These are phyloP conservation scores for Fusarium lyarnte DNA, from an alignment of 2,329 filamentous ascomycete genomes.

Conservation along the genomic window DNA sequence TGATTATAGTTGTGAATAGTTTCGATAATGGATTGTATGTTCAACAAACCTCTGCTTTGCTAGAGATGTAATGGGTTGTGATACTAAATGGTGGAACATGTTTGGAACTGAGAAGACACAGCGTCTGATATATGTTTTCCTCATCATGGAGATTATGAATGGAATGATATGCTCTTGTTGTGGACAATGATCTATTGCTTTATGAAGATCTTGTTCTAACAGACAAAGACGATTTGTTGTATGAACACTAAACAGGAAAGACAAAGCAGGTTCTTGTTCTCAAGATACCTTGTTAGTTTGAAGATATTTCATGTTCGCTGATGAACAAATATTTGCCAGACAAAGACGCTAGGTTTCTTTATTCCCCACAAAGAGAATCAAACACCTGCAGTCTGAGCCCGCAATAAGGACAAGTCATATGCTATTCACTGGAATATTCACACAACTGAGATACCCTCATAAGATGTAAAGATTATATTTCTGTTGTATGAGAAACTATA, in stretches of 20 bases:
- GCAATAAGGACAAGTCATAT: too few relatives aligned
- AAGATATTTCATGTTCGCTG: neutral
- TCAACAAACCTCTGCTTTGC: neutral
- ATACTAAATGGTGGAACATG: neutral
- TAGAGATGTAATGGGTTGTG: neutral
- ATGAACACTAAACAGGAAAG: neutral
- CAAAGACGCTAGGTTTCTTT: neutral
- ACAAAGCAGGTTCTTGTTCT: neutral
- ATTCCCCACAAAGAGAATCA: neutral
- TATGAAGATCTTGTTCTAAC: neutral
- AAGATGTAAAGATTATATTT: neutral
- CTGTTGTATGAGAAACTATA: neutral
- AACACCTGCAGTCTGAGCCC: neutral
- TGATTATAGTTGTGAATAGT: slow-evolving; percentile 4
- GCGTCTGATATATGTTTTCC: slow-evolving; percentile 5
- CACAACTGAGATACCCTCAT: neutral
- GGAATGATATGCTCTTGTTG: neutral
- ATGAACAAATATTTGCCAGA: neutral
- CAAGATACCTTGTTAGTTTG: neutral
- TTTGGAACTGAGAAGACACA: neutral
- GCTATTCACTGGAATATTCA: neutral
- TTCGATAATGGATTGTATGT: neutral
- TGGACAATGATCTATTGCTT: neutral
- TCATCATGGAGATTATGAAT: neutral
- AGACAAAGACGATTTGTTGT: neutral